Conservation (phyloP, 495 filamentous ascomycete genomes). For the Penicillium malachiteum region DNA sequence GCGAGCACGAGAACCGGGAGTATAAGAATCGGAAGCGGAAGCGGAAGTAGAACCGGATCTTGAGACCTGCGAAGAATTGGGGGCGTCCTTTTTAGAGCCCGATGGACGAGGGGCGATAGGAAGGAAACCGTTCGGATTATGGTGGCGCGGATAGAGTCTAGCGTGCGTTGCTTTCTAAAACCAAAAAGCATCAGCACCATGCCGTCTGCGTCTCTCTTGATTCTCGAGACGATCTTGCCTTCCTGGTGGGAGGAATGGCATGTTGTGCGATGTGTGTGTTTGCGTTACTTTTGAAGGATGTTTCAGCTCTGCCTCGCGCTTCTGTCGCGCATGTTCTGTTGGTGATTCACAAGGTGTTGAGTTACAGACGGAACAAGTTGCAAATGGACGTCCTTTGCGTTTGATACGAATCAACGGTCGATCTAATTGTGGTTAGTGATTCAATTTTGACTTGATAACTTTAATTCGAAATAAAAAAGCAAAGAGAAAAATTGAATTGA, state of each 20-base stretch:
- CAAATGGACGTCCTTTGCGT: constrained; percentile 94
- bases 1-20: not conserved
- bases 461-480: constrained; percentile 3
- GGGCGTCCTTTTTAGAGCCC: not conserved
- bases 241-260: constrained; percentile 19
- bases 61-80: constrained; percentile 16
- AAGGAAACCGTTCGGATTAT: constrained; percentile 29
- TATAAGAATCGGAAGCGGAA: constrained; percentile 10
- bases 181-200: constrained; percentile 24
- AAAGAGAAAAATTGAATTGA: constrained; percentile 21
- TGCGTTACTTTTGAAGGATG: constrained; percentile 37
- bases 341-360: constrained; percentile 87
- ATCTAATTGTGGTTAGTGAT: constrained; percentile 52
- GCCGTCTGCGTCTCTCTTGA: constrained; percentile 25
- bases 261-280: constrained; percentile 28
- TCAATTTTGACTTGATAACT: constrained; percentile 12
- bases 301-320: constrained; percentile 85
- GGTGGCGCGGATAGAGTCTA: constrained; percentile 32
- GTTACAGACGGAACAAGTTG: constrained; percentile 93
- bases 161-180: constrained; percentile 37
- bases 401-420: constrained; percentile 91
- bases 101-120: constrained; percentile 40
- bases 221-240: constrained; percentile 16
- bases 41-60: constrained; percentile 17
- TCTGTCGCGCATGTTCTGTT: constrained; percentile 86